Conservation (phyloP, 345 rosid genomes). For the Euphorbia peplus region DNA sequence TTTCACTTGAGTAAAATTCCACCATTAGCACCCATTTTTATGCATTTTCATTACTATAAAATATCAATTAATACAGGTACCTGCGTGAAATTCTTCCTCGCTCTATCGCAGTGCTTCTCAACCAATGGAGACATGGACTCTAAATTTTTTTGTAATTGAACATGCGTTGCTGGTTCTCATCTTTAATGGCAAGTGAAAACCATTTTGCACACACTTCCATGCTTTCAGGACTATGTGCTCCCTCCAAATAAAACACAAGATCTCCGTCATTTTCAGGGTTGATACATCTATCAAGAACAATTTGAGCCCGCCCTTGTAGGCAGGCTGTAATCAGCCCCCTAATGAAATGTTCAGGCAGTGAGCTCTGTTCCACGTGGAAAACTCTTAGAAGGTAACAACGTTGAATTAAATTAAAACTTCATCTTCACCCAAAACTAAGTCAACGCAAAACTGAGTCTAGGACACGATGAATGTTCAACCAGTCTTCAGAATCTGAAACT, state of each 20-base stretch:
- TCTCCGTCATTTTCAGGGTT: slow-evolving; percentile 48
- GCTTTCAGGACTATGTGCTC: slow-evolving; percentile 97
- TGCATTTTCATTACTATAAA: not conserved
- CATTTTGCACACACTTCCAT: slow-evolving; percentile 84
- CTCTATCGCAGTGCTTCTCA: slow-evolving; percentile 20
- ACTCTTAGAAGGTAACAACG: slow-evolving; percentile 7
- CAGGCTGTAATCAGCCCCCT: slow-evolving; percentile 76
- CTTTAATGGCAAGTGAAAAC: slow-evolving; percentile 69
- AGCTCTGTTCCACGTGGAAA: slow-evolving; percentile 43
- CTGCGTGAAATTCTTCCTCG: slow-evolving; percentile 50
- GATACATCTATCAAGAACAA: slow-evolving; percentile 69
- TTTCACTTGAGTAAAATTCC: not conserved
- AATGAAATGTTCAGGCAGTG: slow-evolving; percentile 75
- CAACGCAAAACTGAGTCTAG: too few relatives aligned
- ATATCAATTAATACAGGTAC: too few relatives aligned
- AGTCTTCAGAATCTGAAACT: slow-evolving; percentile 5
- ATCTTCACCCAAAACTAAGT: not conserved
- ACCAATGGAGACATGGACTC: slow-evolving; percentile 29
- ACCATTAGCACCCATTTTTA: not conserved
- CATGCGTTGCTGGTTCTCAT: slow-evolving; percentile 36
- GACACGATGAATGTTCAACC: not conserved
- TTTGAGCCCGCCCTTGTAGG: slow-evolving; percentile 95
- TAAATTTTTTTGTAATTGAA: slow-evolving; percentile 33
- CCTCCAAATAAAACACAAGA: slow-evolving; percentile 86
- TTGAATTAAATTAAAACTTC: not conserved